A percentile compares a stretch with the other conserved stretches of the same genome.
phyloP scores from a whole-genome alignment of 805 yeast species.

The Saturnispora ahearnii region DNA sequence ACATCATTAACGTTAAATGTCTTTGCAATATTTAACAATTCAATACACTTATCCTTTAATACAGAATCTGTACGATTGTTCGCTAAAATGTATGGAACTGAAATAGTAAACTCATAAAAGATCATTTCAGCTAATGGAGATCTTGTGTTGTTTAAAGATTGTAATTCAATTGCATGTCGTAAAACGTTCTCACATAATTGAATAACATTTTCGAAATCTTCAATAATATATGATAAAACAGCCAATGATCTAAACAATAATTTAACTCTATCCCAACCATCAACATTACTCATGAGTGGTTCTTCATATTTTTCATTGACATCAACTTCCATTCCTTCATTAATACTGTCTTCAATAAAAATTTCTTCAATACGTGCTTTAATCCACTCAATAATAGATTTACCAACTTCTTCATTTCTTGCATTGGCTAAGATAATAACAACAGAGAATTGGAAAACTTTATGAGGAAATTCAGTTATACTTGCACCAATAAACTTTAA shows the following conservation, averaged over 20 bases:
- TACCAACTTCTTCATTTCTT: constrained; percentile 55
- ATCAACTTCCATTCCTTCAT: constrained; percentile 7
- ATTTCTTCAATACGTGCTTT: constrained; percentile 54
- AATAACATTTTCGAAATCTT: constrained; percentile 31
- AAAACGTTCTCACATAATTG: constrained; percentile 47
- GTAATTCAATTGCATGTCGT: constrained; percentile 47
- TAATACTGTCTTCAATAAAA: constrained; percentile 23
- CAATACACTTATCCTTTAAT: constrained; percentile 30
- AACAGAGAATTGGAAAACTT: constrained; percentile 61
- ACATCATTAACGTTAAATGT: constrained; percentile 14
- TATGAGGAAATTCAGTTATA: constrained; percentile 84
- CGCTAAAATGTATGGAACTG: constrained; percentile 47
- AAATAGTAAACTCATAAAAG: constrained; percentile 49
- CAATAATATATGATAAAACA: constrained; percentile 53
- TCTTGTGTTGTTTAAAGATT: constrained; percentile 33
- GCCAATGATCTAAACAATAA: constrained; percentile 63
- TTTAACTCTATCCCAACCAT: constrained; percentile 65
- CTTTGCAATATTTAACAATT: constrained; percentile 37
- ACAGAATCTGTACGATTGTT: constrained; percentile 21
- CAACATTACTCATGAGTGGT: constrained; percentile 29
- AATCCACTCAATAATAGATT: constrained; percentile 57
- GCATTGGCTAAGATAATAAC: constrained; percentile 60
- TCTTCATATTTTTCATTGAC: constrained; percentile 14
- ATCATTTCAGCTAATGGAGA: constrained; percentile 60
- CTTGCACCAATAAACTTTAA: constrained; percentile 60